Conservation (phyloP, 805 yeast species). For the Ogataea populi-albae region DNA sequence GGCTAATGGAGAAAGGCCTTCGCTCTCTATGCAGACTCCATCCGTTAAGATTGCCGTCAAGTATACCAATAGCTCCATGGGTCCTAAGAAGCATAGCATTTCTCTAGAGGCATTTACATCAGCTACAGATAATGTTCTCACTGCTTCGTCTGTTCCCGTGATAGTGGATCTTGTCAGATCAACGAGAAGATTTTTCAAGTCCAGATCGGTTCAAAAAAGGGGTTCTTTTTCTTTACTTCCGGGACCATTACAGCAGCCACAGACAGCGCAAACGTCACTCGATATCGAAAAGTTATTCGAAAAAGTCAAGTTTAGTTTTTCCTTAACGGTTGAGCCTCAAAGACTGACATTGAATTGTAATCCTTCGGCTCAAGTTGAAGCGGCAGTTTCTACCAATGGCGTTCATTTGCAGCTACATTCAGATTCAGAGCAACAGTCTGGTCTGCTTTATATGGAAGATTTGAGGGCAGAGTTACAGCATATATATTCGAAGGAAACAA, state of each 20-base stretch:
- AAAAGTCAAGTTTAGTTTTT: conserved; percentile 59
- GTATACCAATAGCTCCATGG: conserved; percentile 42
- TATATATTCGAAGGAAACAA: conserved; percentile 82
- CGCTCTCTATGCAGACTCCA: conserved; percentile 71
- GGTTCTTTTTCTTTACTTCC: conserved; percentile 1
- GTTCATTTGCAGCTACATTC: conserved; percentile 59
- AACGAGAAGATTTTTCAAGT: conserved; percentile 45
- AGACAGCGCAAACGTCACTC: conserved; percentile 14
- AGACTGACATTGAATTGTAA: conserved; percentile 79
- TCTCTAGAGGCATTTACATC: conserved; percentile 57
- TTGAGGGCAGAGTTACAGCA: conserved; percentile 79
- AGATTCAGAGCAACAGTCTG: conserved; percentile 38
- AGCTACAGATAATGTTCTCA: conserved; percentile 67
- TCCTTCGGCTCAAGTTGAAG: conserved; percentile 90
- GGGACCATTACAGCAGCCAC: conserved; percentile 2
- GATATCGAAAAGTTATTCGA: conserved; percentile 47
- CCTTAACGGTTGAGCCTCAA: conserved; percentile 69
- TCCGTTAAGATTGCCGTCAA: conserved; percentile 57
- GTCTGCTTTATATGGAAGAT: conserved; percentile 48
- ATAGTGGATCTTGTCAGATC: conserved; percentile 55
- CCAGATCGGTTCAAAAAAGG: conserved; percentile 9
- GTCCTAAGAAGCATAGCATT: conserved; percentile 41
- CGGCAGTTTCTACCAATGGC: conserved; percentile 71
- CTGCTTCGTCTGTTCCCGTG: conserved; percentile 78
- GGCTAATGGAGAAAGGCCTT: conserved; percentile 39